phyloP scores from a whole-genome alignment of 2,329 filamentous ascomycete species.

The Aspergillus flavus region DNA sequence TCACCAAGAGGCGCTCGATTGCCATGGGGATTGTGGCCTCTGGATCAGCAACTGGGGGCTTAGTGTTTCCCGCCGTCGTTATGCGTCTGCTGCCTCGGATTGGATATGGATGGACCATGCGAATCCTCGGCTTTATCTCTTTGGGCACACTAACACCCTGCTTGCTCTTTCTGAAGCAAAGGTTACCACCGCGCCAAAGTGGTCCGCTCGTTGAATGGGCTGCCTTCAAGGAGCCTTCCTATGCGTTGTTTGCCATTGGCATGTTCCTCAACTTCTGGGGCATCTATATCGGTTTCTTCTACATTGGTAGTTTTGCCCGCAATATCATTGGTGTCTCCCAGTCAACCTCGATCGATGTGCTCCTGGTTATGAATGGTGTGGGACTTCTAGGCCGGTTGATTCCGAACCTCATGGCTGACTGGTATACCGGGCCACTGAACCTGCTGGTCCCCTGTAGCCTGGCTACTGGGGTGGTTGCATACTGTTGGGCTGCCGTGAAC shows the following conservation, averaged over 20 bases:
- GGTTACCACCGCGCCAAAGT: slow-evolving; percentile 52
- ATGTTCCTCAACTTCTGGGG: slow-evolving; percentile 54
- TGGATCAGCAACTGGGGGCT: slow-evolving; percentile 64
- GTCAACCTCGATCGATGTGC: slow-evolving; percentile 57
- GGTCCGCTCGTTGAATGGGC: slow-evolving; percentile 55
- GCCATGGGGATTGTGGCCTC: slow-evolving; percentile 63
- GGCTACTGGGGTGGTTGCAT: slow-evolving; percentile 47
- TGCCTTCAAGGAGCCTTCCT: slow-evolving; percentile 55
- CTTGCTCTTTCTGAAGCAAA: slow-evolving; percentile 51
- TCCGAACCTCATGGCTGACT: slow-evolving; percentile 62
- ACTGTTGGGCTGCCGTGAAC: slow-evolving; percentile 62
- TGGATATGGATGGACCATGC: slow-evolving; percentile 68
- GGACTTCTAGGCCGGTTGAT: slow-evolving; percentile 61
- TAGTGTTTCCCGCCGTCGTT: slow-evolving; percentile 64
- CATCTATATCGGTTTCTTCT: slow-evolving; percentile 58
- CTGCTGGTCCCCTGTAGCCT: slow-evolving; percentile 57
- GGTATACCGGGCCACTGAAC: slow-evolving; percentile 61
- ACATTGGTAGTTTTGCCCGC: slow-evolving; percentile 46
- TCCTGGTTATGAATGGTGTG: slow-evolving; percentile 67
- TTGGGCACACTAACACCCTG: slow-evolving; percentile 48
- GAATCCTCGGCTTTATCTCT: slow-evolving; percentile 63
- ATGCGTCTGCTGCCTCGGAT: slow-evolving; percentile 60
- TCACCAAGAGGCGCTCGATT: slow-evolving; percentile 59
- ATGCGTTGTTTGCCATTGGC: slow-evolving; percentile 46
- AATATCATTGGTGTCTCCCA: slow-evolving; percentile 45